Evolutionary conservation across 2,329 filamentous ascomycete genomes (phyloP).

Genomic region (Pseudogymnoascus verrucosus): DNA sequence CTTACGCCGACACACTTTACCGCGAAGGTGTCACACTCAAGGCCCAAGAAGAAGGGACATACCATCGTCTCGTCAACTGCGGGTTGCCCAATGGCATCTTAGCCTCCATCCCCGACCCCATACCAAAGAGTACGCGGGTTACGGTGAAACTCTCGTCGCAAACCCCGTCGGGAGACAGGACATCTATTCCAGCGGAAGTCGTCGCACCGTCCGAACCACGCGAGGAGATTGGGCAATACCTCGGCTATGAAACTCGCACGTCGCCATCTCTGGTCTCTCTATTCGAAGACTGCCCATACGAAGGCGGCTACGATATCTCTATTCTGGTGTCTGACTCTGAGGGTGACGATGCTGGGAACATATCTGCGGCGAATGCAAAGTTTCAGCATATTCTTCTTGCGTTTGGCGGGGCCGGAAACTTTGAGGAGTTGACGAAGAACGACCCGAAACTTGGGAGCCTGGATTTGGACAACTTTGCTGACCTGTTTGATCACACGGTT

Average conservation of each 20-base stretch:
- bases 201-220: constrained; percentile 63
- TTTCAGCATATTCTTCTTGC: constrained; percentile 71
- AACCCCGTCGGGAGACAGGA: constrained; percentile 19
- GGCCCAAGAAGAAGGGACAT: not conserved
- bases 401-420: constrained; percentile 71
- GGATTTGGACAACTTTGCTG: constrained; percentile 55
- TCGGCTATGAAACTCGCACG: constrained; percentile 69
- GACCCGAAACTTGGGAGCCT: constrained; percentile 46
- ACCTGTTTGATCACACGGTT: constrained; percentile 78
- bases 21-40: constrained; percentile 65
- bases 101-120: constrained; percentile 28
- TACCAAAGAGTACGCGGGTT: constrained; percentile 64
- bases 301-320: constrained; percentile 72
- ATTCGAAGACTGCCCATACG: constrained; percentile 68
- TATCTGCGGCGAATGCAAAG: constrained; percentile 27
- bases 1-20: constrained; percentile 68
- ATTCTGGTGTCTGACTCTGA: constrained; percentile 73
- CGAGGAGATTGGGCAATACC: constrained; percentile 74
- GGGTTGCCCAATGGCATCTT: constrained; percentile 4
- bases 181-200: constrained; percentile 40
- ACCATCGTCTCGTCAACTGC: constrained; percentile 11
- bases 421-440: constrained; percentile 65
- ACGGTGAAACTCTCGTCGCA: constrained; percentile 55
- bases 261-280: constrained; percentile 60
- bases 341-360: constrained; percentile 40